These are phyloP conservation scores for Talinum fruticosum DNA, from an alignment of 148 eudicot genomes.

Conservation along the genomic window DNA sequence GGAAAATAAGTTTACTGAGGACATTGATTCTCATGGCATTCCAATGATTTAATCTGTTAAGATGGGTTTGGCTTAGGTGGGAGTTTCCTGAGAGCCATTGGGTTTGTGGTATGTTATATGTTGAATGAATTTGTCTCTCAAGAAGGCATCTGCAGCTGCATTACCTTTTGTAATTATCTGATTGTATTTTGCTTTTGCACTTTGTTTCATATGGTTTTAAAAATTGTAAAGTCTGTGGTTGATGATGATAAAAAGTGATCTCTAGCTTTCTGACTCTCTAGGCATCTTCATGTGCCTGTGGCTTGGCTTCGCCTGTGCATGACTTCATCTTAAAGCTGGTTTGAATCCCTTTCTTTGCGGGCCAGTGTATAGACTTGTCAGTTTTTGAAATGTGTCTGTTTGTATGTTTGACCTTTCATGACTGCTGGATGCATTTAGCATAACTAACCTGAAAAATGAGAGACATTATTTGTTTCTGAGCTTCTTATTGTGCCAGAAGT, in stretches of 20 bases:
- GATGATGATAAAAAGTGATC: neutral
- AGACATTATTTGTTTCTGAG: neutral
- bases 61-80: neutral
- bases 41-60: neutral
- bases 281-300: neutral
- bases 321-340: too few relatives aligned
- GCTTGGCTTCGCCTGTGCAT: too few relatives aligned
- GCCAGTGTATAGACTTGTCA: neutral
- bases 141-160: neutral
- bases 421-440: neutral
- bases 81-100: neutral
- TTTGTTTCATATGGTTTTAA: too few relatives aligned
- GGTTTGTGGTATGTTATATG: neutral
- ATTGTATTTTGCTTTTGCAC: too few relatives aligned
- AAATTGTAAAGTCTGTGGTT: neutral
- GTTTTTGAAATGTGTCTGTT: neutral
- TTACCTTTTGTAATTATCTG: neutral
- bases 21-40: neutral
- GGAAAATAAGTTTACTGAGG: too few relatives aligned
- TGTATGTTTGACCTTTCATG: neutral
- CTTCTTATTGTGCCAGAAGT: neutral
- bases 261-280: neutral
- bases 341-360: neutral
- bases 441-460: too few relatives aligned
- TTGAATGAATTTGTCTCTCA: too few relatives aligned